These are phyloP conservation scores for Peronospora farinosa DNA, from an alignment of 352 stramenopile genomes.

Conservation along the genomic window DNA sequence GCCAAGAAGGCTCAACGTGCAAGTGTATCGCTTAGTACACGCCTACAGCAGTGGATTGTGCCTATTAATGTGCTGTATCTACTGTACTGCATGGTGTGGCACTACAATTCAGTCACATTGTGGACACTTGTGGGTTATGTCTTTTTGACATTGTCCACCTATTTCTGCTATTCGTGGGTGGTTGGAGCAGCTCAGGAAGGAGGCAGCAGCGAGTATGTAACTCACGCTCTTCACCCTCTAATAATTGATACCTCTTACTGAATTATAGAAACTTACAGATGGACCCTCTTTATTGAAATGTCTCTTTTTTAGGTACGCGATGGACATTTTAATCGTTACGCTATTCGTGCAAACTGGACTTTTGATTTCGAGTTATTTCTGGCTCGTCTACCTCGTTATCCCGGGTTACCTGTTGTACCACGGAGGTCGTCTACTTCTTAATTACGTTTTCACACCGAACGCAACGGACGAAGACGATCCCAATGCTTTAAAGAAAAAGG, in stretches of 20 bases:
- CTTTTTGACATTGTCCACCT: conserved; percentile 61
- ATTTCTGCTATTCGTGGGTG: conserved; percentile 78
- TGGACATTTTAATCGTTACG: conserved; percentile 82
- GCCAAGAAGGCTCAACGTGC: conserved; percentile 78
- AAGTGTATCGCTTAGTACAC: conserved; percentile 59
- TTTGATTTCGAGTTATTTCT: conserved; percentile 84
- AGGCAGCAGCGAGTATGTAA: conserved; percentile 63
- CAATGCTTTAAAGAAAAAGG: conserved; percentile 57
- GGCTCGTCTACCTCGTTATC: conserved; percentile 77
- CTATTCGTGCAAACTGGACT: conserved; percentile 72
- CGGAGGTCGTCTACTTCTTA: conserved; percentile 60
- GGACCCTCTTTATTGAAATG: conserved; percentile 6
- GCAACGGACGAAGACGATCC: conserved; percentile 49
- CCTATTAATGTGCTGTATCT: conserved; percentile 80
- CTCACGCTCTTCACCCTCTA: conserved; percentile 7
- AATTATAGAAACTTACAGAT: conserved; percentile 16
- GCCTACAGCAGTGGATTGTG: conserved; percentile 73
- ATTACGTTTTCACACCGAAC: conserved; percentile 78
- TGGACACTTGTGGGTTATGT: conserved; percentile 68
- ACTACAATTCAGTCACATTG: conserved; percentile 50
- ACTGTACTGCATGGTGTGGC: conserved; percentile 70
- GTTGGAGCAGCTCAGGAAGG: conserved; percentile 71
- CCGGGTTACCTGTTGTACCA: conserved; percentile 81
- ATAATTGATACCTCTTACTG: conserved; percentile 8
- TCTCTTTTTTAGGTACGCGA: conserved; percentile 51